Percentiles rank a stretch among this genome's conserved stretches.
Evolutionary conservation across 163 green algal species (phyloP).

Genomic region (Chlorella variabilis): DNA sequence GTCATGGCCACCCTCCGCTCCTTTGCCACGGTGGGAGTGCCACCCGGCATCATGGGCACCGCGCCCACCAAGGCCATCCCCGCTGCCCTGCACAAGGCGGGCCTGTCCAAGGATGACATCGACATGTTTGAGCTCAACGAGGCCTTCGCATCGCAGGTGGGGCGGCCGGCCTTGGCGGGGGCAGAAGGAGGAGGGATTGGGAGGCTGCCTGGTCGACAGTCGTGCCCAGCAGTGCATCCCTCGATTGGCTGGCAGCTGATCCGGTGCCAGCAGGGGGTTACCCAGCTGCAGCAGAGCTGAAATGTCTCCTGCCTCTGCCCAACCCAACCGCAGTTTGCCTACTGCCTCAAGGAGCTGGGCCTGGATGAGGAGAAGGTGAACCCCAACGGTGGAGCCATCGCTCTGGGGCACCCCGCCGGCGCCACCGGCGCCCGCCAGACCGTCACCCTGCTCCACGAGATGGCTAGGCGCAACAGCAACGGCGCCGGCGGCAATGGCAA

Average conservation of each 20-base stretch:
- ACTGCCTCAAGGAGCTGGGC: constrained; percentile 82
- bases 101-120: constrained; percentile 91
- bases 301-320: too few relatives aligned
- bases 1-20: constrained; percentile 88
- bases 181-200: too few relatives aligned
- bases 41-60: constrained; percentile 97
- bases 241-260: too few relatives aligned
- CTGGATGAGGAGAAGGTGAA: constrained; percentile 90
- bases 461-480: constrained; percentile 84
- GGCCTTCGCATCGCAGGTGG: constrained; percentile 91
- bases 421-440: constrained; percentile 88
- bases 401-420: constrained; percentile 96
- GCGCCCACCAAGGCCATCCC: constrained; percentile 96
- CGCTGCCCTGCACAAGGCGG: constrained; percentile 81
- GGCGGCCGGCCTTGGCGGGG: background rate
- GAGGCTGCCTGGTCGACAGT: too few relatives aligned
- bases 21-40: constrained; percentile 69
- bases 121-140: constrained; percentile 99
- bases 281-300: too few relatives aligned
- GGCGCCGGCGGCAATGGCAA: too few relatives aligned
- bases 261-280: too few relatives aligned
- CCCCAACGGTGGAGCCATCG: constrained; percentile 97
- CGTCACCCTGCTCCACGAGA: constrained; percentile 95
- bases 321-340: constrained; percentile 78
- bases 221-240: too few relatives aligned